phyloP scores from a whole-genome alignment of 108 stramenopile species.

The Fragilariopsis cylindrus region DNA sequence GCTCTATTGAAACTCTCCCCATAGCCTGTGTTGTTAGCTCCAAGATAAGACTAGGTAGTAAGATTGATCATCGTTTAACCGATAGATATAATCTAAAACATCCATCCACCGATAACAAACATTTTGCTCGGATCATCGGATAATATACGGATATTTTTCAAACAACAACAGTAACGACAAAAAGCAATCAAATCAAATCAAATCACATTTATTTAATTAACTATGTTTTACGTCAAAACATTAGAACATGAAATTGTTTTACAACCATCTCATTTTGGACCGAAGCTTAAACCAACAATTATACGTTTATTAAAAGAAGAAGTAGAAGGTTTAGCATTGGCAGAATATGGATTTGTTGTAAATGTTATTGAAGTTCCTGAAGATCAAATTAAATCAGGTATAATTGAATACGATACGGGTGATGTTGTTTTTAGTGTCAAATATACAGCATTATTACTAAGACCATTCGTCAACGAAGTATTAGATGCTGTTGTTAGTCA shows the following conservation, averaged over 20 bases:
- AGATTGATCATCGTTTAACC: too few relatives aligned
- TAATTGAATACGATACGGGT: slow-evolving; percentile 93
- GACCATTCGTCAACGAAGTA: slow-evolving; percentile 92
- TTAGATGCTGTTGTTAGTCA: slow-evolving; percentile 90
- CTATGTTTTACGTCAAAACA: slow-evolving; percentile 90
- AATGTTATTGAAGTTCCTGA: slow-evolving; percentile 92
- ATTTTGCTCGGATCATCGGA: too few relatives aligned
- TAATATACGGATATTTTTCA: too few relatives aligned
- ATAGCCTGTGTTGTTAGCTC: too few relatives aligned
- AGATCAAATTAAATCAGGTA: slow-evolving; percentile 89
- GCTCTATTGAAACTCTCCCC: too few relatives aligned
- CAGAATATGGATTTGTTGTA: slow-evolving; percentile 93
- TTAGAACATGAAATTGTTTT: slow-evolving; percentile 87
- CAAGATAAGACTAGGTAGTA: too few relatives aligned
- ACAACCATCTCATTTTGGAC: slow-evolving; percentile 84
- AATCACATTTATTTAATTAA: neutral
- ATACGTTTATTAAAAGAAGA: slow-evolving; percentile 86
- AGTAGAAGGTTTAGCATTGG: slow-evolving; percentile 90
- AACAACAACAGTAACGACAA: too few relatives aligned
- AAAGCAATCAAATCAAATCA: too few relatives aligned
- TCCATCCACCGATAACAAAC: too few relatives aligned
- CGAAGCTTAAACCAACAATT: slow-evolving; percentile 81
- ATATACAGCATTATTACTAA: slow-evolving; percentile 85
- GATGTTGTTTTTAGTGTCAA: slow-evolving; percentile 88
- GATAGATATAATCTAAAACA: too few relatives aligned